Percentiles rank a stretch among this genome's conserved stretches.
phyloP scores from a whole-genome alignment of 2,329 filamentous ascomycete genomes.

The Phaeomoniella chlamydospora region DNA sequence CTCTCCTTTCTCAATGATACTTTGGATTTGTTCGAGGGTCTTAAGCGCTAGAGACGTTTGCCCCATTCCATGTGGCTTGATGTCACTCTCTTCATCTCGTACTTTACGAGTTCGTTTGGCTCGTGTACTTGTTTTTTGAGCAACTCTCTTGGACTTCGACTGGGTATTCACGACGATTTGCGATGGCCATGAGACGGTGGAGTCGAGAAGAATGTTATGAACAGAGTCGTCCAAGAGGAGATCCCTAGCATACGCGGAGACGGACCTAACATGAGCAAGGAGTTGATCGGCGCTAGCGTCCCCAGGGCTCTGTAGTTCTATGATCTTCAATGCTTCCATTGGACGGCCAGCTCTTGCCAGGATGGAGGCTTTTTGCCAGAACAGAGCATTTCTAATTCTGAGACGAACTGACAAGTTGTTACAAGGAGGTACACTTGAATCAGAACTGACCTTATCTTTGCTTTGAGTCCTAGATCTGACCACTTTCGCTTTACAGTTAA shows the following conservation, averaged over 20 bases:
- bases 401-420: too few relatives aligned
- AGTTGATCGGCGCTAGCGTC: neutral
- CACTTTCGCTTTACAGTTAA: too few relatives aligned
- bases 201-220: conserved; percentile 68
- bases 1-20: neutral
- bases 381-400: neutral
- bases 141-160: neutral
- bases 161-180: conserved; percentile 20
- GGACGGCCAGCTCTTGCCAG: neutral
- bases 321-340: neutral
- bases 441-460: too few relatives aligned
- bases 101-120: too few relatives aligned
- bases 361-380: neutral
- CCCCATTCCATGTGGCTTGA: too few relatives aligned
- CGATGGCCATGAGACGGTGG: conserved; percentile 65
- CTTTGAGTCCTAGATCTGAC: too few relatives aligned
- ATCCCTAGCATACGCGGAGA: neutral
- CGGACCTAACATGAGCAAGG: neutral
- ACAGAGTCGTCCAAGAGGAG: conserved; percentile 55
- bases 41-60: too few relatives aligned
- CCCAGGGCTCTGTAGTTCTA: neutral
- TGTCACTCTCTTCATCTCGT: too few relatives aligned
- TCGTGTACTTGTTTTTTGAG: too few relatives aligned
- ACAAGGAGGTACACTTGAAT: too few relatives aligned
- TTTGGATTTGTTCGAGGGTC: neutral